Evolutionary conservation across 768 basidiomycete genomes (phyloP).

Genomic region (Pisolithus tinctorius): DNA sequence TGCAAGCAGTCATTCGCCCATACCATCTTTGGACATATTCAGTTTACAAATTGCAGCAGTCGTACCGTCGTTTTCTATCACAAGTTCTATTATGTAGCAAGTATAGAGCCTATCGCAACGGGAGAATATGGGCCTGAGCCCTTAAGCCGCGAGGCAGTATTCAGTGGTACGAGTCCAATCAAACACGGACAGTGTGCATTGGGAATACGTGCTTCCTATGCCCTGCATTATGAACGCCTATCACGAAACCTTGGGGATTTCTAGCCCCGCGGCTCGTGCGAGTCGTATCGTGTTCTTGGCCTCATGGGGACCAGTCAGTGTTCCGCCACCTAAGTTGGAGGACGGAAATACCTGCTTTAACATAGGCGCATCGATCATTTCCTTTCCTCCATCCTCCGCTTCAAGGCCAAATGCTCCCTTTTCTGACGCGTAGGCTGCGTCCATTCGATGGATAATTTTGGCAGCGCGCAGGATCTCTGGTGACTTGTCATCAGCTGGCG

Average conservation of each 20-base stretch:
- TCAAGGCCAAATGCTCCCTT: constrained; percentile 73
- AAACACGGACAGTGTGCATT: no score
- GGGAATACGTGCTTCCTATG: no score
- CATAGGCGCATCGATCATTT: constrained; percentile 93
- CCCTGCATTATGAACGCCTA: neutral
- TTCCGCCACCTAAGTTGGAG: neutral
- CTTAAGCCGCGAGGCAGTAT: no score
- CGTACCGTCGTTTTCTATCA: no score
- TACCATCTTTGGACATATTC: neutral
- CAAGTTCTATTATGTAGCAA: no score
- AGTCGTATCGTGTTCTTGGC: constrained; percentile 46
- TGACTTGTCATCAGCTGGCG: neutral
- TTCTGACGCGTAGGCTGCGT: constrained; percentile 42
- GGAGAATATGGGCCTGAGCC: no score
- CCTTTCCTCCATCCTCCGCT: constrained; percentile 43
- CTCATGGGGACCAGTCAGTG: constrained; percentile 17
- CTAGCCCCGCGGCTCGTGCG: constrained; percentile 48
- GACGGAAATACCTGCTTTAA: constrained; percentile 57
- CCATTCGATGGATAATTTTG: constrained; percentile 64
- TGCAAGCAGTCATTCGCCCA: no score
- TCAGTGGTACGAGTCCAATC: no score
- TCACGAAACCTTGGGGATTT: constrained; percentile 39
- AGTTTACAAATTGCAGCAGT: no score
- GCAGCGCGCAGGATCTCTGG: constrained; percentile 73
- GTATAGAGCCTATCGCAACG: no score